A percentile compares a stretch with the other conserved stretches of the same genome.
phyloP scores from a whole-genome alignment of 306 rosid species.

The Gastrolobium villosum region DNA sequence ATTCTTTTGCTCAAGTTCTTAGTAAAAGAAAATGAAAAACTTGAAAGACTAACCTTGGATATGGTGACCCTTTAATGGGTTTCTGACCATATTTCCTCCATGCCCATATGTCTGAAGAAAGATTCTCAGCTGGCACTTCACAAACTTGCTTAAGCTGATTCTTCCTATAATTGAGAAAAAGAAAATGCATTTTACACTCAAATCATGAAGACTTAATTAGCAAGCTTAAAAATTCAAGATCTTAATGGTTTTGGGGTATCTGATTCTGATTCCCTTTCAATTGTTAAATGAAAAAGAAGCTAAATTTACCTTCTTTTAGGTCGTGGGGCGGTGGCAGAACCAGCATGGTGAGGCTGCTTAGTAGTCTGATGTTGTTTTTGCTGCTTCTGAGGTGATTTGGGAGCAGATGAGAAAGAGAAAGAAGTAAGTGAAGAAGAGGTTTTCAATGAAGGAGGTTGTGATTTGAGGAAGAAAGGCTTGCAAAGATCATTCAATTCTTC shows the following conservation, averaged over 20 bases:
- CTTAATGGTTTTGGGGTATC: background rate
- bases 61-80: slow-evolving; percentile 99
- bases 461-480: slow-evolving; percentile 82
- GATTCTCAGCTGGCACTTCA: slow-evolving; percentile 83
- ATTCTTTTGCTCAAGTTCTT: background rate
- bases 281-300: background rate
- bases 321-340: slow-evolving; percentile 63
- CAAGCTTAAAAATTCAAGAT: slow-evolving; percentile 26
- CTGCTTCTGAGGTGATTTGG: slow-evolving; percentile 48
- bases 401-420: slow-evolving; percentile 51
- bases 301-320: slow-evolving; percentile 80
- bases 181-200: slow-evolving; percentile 20
- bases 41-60: slow-evolving; percentile 85
- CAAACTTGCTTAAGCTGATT: slow-evolving; percentile 90
- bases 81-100: slow-evolving; percentile 99
- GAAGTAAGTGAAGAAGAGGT: slow-evolving; percentile 35
- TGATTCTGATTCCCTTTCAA: background rate
- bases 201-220: slow-evolving; percentile 17
- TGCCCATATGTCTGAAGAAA: slow-evolving; percentile 96
- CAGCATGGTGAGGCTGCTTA: slow-evolving; percentile 53
- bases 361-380: slow-evolving; percentile 41
- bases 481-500: slow-evolving; percentile 85
- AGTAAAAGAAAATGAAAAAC: background rate
- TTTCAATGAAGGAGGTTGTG: slow-evolving; percentile 49
- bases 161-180: slow-evolving; percentile 62